Percentiles rank a stretch among this genome's conserved stretches.
Conservation (phyloP, 352 stramenopile species). For the Blastocystis hominis region DNA sequence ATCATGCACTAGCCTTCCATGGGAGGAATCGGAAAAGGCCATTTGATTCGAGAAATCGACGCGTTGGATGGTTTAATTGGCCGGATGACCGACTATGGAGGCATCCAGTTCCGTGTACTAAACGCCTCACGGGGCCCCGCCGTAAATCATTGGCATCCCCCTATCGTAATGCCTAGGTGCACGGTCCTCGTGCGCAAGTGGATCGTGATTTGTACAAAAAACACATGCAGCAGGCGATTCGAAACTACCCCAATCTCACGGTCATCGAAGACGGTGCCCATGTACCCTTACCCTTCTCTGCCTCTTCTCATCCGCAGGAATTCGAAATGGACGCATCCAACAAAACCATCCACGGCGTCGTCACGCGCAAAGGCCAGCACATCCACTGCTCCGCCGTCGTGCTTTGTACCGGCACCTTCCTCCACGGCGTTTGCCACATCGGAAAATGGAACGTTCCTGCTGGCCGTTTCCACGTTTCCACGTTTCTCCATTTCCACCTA, state of each 20-base stretch:
- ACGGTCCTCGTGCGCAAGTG: slow-evolving; percentile 83
- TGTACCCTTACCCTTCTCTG: not conserved
- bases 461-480: slow-evolving; percentile 75
- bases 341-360: slow-evolving; percentile 40
- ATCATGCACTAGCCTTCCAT: slow-evolving; percentile 76
- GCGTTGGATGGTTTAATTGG: slow-evolving; percentile 93
- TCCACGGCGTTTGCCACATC: slow-evolving; percentile 87
- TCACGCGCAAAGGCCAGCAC: slow-evolving; percentile 63
- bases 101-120: slow-evolving; percentile 91
- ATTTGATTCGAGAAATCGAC: slow-evolving; percentile 92
- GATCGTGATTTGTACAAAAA: slow-evolving; percentile 90
- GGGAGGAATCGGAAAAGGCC: slow-evolving; percentile 92
- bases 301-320: not conserved
- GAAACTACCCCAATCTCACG: slow-evolving; percentile 72
- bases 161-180: slow-evolving; percentile 57
- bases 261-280: slow-evolving; percentile 85
- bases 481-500: not conserved
- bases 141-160: slow-evolving; percentile 59
- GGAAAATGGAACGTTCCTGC: slow-evolving; percentile 79
- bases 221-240: slow-evolving; percentile 76
- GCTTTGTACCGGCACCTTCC: slow-evolving; percentile 93
- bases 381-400: slow-evolving; percentile 69
- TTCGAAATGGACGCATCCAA: slow-evolving; percentile 61
- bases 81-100: slow-evolving; percentile 80
- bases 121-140: slow-evolving; percentile 83